Base-by-base conservation (phyloP, 106 monocot species). In the Iris macrosiphon region DNA sequence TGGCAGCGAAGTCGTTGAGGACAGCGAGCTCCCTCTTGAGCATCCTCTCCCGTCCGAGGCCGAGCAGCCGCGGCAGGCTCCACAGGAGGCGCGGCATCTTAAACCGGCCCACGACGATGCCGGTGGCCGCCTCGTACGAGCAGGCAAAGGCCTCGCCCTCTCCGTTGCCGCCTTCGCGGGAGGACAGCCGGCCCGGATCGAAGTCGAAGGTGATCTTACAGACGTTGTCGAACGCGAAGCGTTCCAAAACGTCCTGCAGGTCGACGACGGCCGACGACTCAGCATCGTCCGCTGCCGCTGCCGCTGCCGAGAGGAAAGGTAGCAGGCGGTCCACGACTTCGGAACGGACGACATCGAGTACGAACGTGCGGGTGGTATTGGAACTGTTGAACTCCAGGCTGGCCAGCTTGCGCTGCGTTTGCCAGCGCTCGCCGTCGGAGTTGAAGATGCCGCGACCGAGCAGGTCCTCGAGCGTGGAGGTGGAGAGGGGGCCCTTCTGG, bases 171-270 rank as follows among this genome's bases (percentile, higher is more conserved):
- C n/a, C 9, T 4, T 17, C n/a, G 10, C 7, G 43, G 4, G n/a
- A 4, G 4, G 4, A 17, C 7, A 9, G 10, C 7, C 41, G 60
- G 2, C 31, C 70, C 22, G 59, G 76, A 31, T 76, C 76, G 2
- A 31, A 31, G 31, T 39, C 43, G 59, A 76, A 71, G 4, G 65
- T 39, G n/a, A 79, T 69, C 40, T 55, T 43, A 48, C 73, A 79
- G 40, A 79, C 37, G 33, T 79, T 80, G 60, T 80, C 79, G 49
- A 80, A 69, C 13, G 65, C 70, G 60, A 77, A 77, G n/a, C n/a
- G n/a, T 59, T 80, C 64, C 15, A 80, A 70, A 14, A 65, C 39
- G 23, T 80, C 77, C 32, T 76, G 76, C 27, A 77, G 8, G 40
- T 82, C 69, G 42, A 82, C 28, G 4, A 26, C 4, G 1, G 15